Base-by-base conservation (phyloP, 2,329 filamentous ascomycete species). In the Pyrenophora seminiperda region DNA sequence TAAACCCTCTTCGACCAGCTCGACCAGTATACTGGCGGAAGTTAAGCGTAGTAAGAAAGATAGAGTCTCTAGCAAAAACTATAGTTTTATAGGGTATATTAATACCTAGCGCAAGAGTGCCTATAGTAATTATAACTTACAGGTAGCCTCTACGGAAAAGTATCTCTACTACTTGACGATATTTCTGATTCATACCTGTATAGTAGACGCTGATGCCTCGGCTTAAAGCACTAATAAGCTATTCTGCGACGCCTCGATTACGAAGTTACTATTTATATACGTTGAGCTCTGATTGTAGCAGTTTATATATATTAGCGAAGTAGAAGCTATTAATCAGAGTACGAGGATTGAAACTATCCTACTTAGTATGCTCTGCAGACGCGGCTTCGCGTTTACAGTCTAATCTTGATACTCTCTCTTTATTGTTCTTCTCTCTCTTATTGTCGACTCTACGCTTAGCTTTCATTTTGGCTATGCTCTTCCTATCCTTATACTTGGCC, bases 1-100 rank as follows among this genome's bases (percentile, higher is more conserved):
- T 89, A 54, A 93, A 93, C 1, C 89, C 89, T 75, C 89, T 83
- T 71, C 89, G 85, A 59, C 89, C 89, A 22, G 89, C 87, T 77
- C 89, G 85, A 71, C 89, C 89, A 48, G 88, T 84, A 6, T 83
- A 87, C 68, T 93, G 89, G 7, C 87, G 83, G 69, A 88, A 93
- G 67, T 90, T 90, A 41, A 92, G 81, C 0, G 88, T 83, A 0
- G 87, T 90, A 33, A 93, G 74, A 64, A 83, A 91, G 3, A 89
- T 77, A 0, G 85, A 89, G 66, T 92, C 88, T 0, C 87, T 88
- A 13, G 79, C 81, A 68, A 93, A 93, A 1, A 91, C 83, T 0
- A 91, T 88, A 1, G 89, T 93, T 68, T 89, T 90, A 68, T 88
- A 92, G 7, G 89, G 89, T 67, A 71, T 71, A 33, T 71, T 93